Evolutionary conservation across 1,284 basidiomycete genomes (phyloP).

Genomic region (Somion occarium): DNA sequence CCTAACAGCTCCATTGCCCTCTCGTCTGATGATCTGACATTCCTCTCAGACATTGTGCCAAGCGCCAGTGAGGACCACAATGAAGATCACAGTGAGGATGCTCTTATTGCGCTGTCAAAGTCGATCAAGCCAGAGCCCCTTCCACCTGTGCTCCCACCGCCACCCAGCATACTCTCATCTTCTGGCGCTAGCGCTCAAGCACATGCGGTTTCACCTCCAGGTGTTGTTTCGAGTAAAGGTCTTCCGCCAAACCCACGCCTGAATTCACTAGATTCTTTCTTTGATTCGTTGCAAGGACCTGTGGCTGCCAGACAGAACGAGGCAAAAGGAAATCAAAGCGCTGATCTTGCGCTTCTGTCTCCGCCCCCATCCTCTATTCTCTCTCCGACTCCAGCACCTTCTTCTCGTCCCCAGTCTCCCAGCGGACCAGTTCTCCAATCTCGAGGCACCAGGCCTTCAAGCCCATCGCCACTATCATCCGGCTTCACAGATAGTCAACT

Average conservation of each 20-base stretch:
- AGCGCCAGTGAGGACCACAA: conserved; percentile 41
- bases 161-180: conserved; percentile 21
- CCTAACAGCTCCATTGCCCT: conserved; percentile 52
- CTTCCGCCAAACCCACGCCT: conserved; percentile 1
- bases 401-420: conserved; percentile 5
- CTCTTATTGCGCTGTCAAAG: conserved; percentile 30
- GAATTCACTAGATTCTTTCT: conserved; percentile 13
- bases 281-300: conserved; percentile 7
- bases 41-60: conserved; percentile 69
- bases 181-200: conserved; percentile 8
- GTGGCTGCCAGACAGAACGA: neutral
- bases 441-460: conserved; percentile 2
- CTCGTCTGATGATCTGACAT: conserved; percentile 69
- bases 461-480: conserved; percentile 8
- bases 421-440: neutral
- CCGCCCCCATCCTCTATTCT: neutral
- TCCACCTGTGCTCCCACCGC: conserved; percentile 41
- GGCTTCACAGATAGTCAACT: neutral
- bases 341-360: neutral
- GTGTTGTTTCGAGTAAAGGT: neutral
- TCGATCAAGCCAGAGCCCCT: conserved; percentile 39
- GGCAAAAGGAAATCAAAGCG: neutral
- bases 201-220: neutral
- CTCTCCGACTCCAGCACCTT: neutral
- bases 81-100: conserved; percentile 30